Evolutionary conservation across 192 early-diverging fungal species (phyloP), one percentile per base, ranked within the genome.

Genomic region (Dissophora ornata): DNA sequence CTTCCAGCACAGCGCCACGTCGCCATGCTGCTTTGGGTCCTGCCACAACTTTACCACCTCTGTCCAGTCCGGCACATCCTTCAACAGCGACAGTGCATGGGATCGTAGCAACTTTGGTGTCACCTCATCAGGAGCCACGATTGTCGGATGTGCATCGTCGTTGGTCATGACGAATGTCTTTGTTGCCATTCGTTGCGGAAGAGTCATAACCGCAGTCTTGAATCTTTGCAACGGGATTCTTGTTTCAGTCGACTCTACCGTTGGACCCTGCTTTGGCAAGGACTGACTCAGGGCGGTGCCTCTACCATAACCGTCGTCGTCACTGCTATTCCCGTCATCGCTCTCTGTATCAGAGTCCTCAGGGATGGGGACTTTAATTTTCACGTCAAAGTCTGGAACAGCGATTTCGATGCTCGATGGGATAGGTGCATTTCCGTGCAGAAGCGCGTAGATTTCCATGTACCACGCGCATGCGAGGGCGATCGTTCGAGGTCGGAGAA

Each of bases 1-100:
- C 22, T 81, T 81, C 80, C 80, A 81, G 38, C 80, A 81, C 12
- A 81, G 69, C 12, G 65, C 71, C 19, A 81, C 59, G 29, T 81
- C 71, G 16, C 63, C 67, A 42, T 52, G 42, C 28, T 71, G 57
- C 1, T 10, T 9, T 16, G 71, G 71, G 26, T 75, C 71, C 21
- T 62, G 34, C 80, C 80, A 78, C 33, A 61, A 21, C 28, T 53
- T 58, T 32, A 81, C 73, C 4, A 81, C 49, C 12, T 81, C 80
- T 15, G 55, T 62, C 80, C 80, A 81, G 33, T 78, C 80, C 0
- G 62, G 55, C 0, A 78, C 62, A 41, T 62, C 67, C 13, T 60
- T 65, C 19, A 81, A 52, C 28, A 78, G 42, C 19, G 73, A 48
- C 51, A 78, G 54, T 0, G 34, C 71, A 61, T 75, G 71, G 2